A percentile compares a stretch with the other conserved stretches of the same genome.
These are phyloP conservation scores for Aspergillus carlsbadensis DNA, from an alignment of 495 filamentous ascomycete genomes.

Conservation along the genomic window DNA sequence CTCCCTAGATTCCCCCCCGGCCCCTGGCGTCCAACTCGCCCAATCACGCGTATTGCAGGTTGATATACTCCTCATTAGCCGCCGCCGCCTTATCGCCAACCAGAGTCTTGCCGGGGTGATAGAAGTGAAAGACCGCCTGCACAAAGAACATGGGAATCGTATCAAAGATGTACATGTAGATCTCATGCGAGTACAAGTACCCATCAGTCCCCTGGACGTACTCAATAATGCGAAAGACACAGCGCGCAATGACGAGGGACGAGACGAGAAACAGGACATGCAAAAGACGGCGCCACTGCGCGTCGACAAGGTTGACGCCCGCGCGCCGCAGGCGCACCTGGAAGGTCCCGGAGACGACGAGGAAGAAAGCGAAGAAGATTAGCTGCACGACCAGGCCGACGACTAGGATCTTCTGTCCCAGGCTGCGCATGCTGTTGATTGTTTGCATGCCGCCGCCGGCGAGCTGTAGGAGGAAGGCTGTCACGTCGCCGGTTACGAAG, in stretches of 20 bases:
- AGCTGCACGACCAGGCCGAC: slow-evolving; percentile 28
- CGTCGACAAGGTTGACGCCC: neutral
- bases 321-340: slow-evolving; percentile 12
- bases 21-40: too few relatives aligned
- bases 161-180: slow-evolving; percentile 10
- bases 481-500: slow-evolving; percentile 29
- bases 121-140: neutral
- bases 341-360: slow-evolving; percentile 20
- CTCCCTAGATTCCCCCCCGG: too few relatives aligned
- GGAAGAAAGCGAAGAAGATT: slow-evolving; percentile 27
- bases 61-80: too few relatives aligned
- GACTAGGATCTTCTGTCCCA: slow-evolving; percentile 27
- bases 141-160: slow-evolving; percentile 2
- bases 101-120: too few relatives aligned
- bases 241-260: slow-evolving; percentile 8
- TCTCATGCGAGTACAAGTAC: slow-evolving; percentile 4
- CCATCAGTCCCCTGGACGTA: slow-evolving; percentile 8
- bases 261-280: neutral
- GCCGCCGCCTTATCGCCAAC: too few relatives aligned
- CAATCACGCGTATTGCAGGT: too few relatives aligned
- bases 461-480: slow-evolving; percentile 25
- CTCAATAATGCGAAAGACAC: slow-evolving; percentile 7
- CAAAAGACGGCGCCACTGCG: neutral
- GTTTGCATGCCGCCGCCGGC: slow-evolving; percentile 19
- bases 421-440: neutral